Conservation (phyloP, 2,329 filamentous ascomycete species). For the Apiospora koreana region DNA sequence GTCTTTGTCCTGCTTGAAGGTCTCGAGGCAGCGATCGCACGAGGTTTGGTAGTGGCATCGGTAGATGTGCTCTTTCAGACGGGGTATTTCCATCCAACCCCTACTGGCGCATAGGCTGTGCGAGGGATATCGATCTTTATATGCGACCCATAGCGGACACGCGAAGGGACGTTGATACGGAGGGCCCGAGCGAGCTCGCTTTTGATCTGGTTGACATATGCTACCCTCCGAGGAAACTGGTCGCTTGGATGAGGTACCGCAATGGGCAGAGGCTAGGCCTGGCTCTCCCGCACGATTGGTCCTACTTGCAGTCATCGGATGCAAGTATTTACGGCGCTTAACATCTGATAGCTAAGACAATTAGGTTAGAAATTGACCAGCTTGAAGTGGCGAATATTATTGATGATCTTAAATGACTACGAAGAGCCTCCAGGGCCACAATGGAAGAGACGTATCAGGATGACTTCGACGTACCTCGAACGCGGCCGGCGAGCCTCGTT, state of each 20-base stretch:
- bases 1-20: conserved; percentile 6
- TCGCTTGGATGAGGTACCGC: not conserved
- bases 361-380: not conserved
- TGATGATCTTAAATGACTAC: too few relatives aligned
- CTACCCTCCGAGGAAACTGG: not conserved
- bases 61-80: conserved; percentile 10
- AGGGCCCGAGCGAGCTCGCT: not conserved
- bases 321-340: not conserved
- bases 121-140: not conserved
- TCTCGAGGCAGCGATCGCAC: not conserved
- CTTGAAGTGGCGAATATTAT: too few relatives aligned
- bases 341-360: not conserved
- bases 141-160: not conserved
- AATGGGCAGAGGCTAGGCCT: not conserved
- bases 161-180: not conserved
- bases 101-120: not conserved
- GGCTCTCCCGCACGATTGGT: not conserved
- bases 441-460: too few relatives aligned
- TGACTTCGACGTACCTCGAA: too few relatives aligned
- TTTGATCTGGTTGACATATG: not conserved
- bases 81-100: conserved; percentile 2
- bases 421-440: too few relatives aligned
- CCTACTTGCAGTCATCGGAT: not conserved
- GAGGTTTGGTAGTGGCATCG: not conserved
- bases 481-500: not conserved